phyloP scores from a whole-genome alignment of 2,329 filamentous ascomycete species.

The Fusarium brevicatenulatum region DNA sequence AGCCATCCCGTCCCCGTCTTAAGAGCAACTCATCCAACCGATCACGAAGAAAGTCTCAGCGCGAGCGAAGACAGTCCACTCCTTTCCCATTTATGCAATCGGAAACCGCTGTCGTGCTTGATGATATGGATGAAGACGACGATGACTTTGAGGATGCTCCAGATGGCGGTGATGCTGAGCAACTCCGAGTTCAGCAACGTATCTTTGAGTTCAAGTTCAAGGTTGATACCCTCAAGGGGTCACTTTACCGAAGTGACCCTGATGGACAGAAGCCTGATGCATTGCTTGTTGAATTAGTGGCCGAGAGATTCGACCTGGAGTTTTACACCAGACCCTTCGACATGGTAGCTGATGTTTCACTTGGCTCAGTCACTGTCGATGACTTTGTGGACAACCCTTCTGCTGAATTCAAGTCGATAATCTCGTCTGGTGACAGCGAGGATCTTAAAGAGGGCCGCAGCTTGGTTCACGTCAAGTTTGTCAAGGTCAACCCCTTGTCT shows the following conservation, averaged over 20 bases:
- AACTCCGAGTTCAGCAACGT: conserved; percentile 82
- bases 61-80: conserved; percentile 70
- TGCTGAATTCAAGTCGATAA: conserved; percentile 94
- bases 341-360: conserved; percentile 89
- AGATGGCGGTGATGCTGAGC: conserved; percentile 64
- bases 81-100: conserved; percentile 79
- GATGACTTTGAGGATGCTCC: conserved; percentile 74
- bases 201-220: conserved; percentile 98
- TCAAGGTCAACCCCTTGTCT: conserved; percentile 88
- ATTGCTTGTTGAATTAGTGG: conserved; percentile 89
- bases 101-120: conserved; percentile 80
- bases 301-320: conserved; percentile 86
- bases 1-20: conserved; percentile 54
- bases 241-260: conserved; percentile 86
- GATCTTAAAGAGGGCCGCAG: conserved; percentile 82
- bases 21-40: conserved; percentile 58
- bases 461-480: conserved; percentile 88
- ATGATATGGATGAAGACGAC: conserved; percentile 77
- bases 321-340: conserved; percentile 91
- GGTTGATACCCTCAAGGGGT: conserved; percentile 92
- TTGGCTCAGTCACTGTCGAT: conserved; percentile 88
- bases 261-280: conserved; percentile 80
- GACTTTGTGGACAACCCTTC: conserved; percentile 92
- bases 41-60: conserved; percentile 56
- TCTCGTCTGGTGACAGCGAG: conserved; percentile 81